These are phyloP conservation scores for Straminergon stramineum DNA, from an alignment of 225 moss, liverwort and hornwort species.

Conservation along the genomic window DNA sequence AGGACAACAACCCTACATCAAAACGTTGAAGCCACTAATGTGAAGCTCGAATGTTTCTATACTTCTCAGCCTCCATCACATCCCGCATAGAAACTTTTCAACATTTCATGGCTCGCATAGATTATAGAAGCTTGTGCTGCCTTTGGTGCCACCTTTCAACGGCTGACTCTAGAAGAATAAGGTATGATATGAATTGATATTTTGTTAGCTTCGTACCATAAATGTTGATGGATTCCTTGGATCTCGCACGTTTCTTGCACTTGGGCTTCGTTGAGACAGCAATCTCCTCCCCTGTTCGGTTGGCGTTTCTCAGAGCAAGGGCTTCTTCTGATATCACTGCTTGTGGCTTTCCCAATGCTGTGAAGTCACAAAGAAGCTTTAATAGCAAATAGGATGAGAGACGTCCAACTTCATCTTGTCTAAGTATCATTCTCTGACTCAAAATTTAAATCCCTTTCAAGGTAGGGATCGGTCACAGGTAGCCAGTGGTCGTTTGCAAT, in stretches of 20 bases:
- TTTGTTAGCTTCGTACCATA: constrained; percentile 7
- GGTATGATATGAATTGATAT: neutral
- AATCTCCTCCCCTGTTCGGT: constrained; percentile 40
- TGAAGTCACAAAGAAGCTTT: neutral
- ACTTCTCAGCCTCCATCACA: neutral
- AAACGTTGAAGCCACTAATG: neutral
- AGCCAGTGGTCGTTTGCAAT: neutral
- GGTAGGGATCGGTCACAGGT: neutral
- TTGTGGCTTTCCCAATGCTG: constrained; percentile 57
- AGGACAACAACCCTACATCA: neutral
- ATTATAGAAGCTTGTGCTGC: neutral
- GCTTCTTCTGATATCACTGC: constrained; percentile 52
- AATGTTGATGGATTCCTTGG: constrained; percentile 19
- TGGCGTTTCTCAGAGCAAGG: constrained; percentile 31
- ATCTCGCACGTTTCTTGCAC: constrained; percentile 4
- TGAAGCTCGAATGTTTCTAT: neutral
- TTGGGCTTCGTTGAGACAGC: constrained; percentile 12
- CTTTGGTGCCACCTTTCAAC: neutral
- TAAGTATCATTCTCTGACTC: neutral
- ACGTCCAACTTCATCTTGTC: too few species aligned
- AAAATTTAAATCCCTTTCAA: neutral
- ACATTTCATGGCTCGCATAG: neutral
- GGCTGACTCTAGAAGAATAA: neutral
- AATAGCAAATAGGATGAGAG: neutral
- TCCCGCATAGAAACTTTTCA: neutral